Conservation (phyloP, 441 rosid species). For the Pelargonium cotyledonis region DNA sequence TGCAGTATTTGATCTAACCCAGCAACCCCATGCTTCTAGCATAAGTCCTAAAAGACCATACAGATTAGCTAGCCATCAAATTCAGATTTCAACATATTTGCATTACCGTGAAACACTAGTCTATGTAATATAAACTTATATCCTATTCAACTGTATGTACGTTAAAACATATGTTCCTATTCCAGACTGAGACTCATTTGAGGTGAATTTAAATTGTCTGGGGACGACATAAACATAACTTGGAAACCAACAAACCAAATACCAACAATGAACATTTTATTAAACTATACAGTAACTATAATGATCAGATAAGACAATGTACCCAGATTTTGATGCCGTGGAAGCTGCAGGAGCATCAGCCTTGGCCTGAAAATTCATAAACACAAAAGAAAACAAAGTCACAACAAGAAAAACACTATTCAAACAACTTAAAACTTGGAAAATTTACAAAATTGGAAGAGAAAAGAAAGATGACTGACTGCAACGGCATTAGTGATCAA, state of each 20-base stretch:
- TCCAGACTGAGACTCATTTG: not conserved
- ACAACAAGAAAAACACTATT: not conserved
- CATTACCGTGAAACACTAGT: too few species aligned
- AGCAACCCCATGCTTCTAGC: too few species aligned
- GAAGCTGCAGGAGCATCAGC: constrained; percentile 39
- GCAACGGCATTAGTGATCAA: constrained; percentile 62
- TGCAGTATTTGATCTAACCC: too few species aligned
- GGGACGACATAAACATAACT: not conserved
- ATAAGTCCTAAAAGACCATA: too few species aligned
- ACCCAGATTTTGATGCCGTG: constrained; percentile 59
- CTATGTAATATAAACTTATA: too few species aligned
- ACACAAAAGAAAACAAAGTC: constrained; percentile 1
- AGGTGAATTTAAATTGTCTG: not conserved
- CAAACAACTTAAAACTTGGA: not conserved
- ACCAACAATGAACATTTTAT: not conserved
- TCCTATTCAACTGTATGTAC: too few species aligned
- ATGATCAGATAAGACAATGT: constrained; percentile 9
- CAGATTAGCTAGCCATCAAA: too few species aligned
- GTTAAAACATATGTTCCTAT: not conserved
- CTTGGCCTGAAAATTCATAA: constrained; percentile 36
- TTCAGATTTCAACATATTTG: too few species aligned
- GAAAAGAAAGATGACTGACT: constrained; percentile 23
- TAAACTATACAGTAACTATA: not conserved
- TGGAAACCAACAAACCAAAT: not conserved
- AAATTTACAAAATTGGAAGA: not conserved